These are phyloP conservation scores for Dipodascus albidus DNA, from an alignment of 805 yeast genomes.

Conservation along the genomic window DNA sequence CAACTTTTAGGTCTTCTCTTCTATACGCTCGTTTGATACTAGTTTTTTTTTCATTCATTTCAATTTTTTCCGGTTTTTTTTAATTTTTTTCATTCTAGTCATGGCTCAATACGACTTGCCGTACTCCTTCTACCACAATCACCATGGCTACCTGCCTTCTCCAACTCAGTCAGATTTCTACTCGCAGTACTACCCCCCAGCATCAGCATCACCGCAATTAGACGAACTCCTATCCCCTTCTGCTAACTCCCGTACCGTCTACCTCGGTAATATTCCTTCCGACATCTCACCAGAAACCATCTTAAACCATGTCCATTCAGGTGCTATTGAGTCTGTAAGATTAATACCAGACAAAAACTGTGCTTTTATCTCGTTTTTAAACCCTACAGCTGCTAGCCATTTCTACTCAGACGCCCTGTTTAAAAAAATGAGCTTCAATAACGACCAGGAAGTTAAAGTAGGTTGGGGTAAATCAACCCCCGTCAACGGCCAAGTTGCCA, in stretches of 20 bases:
- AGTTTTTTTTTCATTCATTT: neutral
- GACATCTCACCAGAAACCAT: constrained; percentile 71
- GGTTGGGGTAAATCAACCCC: constrained; percentile 89
- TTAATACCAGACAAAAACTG: constrained; percentile 77
- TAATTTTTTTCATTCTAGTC: neutral
- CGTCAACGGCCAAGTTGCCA: constrained; percentile 60
- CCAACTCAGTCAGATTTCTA: neutral
- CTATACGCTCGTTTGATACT: neutral
- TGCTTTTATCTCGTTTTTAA: constrained; percentile 83
- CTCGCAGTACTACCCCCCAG: neutral
- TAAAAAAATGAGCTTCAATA: constrained; percentile 63
- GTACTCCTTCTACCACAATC: neutral
- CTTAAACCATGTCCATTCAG: constrained; percentile 83
- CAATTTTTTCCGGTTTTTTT: neutral
- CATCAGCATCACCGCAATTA: neutral
- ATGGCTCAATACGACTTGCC: constrained; percentile 1
- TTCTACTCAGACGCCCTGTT: constrained; percentile 91
- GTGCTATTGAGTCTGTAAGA: constrained; percentile 64
- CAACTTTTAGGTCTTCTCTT: neutral
- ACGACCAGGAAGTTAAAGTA: constrained; percentile 66
- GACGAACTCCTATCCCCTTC: constrained; percentile 1
- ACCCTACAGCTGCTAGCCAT: constrained; percentile 75
- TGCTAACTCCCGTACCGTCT: constrained; percentile 54
- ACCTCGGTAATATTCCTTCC: constrained; percentile 79
- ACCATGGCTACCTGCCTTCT: neutral